A percentile compares a stretch with the other conserved stretches of the same genome.
These are phyloP conservation scores for Penicillium odoratum DNA, from an alignment of 495 filamentous ascomycete genomes.

Conservation along the genomic window DNA sequence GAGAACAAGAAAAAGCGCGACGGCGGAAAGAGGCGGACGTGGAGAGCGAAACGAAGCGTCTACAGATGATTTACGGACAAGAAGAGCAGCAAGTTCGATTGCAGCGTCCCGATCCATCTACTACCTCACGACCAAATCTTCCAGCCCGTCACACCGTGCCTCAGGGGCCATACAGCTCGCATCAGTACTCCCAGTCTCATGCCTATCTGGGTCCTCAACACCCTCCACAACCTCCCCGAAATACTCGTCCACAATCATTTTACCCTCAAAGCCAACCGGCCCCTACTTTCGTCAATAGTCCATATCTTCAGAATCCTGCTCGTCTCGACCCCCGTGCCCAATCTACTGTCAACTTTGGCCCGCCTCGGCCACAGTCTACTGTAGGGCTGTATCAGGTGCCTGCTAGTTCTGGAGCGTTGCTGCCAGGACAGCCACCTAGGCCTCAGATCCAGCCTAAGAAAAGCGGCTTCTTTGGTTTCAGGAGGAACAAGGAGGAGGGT, in stretches of 20 bases:
- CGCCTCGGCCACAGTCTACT: conserved; percentile 21
- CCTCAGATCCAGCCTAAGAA: conserved; percentile 40
- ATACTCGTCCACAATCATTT: conserved; percentile 13
- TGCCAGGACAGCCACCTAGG: conserved; percentile 3
- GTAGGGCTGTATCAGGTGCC: conserved; percentile 21
- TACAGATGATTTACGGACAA: conserved; percentile 70
- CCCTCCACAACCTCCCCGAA: conserved; percentile 13
- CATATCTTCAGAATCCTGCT: conserved; percentile 15
- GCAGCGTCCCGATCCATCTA: conserved; percentile 25
- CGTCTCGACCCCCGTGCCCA: conserved; percentile 22
- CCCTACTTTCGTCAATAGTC: conserved; percentile 16
- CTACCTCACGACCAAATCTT: conserved; percentile 29
- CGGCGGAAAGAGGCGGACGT: conserved; percentile 69
- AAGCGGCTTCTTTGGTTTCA: conserved; percentile 52
- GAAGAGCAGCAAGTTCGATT: conserved; percentile 43
- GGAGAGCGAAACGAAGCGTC: conserved; percentile 79
- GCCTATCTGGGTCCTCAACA: conserved; percentile 9
- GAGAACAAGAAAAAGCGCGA: conserved; percentile 54
- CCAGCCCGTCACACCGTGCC: conserved; percentile 24
- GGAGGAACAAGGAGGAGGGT: conserved; percentile 30
- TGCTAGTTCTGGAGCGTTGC: conserved; percentile 22
- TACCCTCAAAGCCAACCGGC: conserved; percentile 9
- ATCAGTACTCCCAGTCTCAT: conserved; percentile 16
- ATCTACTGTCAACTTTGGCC: conserved; percentile 15
- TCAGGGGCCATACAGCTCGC: conserved; percentile 14